Conservation (phyloP, 805 yeast genomes). For the Scheffersomyces lignosus region DNA sequence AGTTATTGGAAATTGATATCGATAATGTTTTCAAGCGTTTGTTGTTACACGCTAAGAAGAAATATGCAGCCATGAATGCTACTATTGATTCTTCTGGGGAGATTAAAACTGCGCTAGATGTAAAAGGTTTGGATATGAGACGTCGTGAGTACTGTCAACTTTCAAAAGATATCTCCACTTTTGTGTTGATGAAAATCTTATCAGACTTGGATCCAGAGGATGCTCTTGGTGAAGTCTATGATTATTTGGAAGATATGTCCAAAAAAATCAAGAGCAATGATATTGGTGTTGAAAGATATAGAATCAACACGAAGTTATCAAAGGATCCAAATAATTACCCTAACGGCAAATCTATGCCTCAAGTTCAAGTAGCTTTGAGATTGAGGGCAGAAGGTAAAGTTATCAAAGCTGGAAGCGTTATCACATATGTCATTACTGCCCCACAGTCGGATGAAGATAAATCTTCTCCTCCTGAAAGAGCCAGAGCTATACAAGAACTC, state of each 20-base stretch:
- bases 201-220: slow-evolving; percentile 75
- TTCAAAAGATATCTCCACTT: slow-evolving; percentile 83
- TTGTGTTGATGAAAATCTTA: slow-evolving; percentile 68
- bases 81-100: slow-evolving; percentile 55
- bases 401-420: slow-evolving; percentile 84
- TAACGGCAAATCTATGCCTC: slow-evolving; percentile 72
- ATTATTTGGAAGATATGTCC: slow-evolving; percentile 63
- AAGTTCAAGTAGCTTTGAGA: slow-evolving; percentile 85
- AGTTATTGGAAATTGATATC: slow-evolving; percentile 86
- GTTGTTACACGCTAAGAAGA: slow-evolving; percentile 90
- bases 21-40: slow-evolving; percentile 89
- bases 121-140: slow-evolving; percentile 94
- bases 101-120: slow-evolving; percentile 61
- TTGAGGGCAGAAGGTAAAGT: slow-evolving; percentile 81
- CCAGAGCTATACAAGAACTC: slow-evolving; percentile 78
- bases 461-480: slow-evolving; percentile 68
- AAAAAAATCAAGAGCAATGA: slow-evolving; percentile 58
- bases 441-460: slow-evolving; percentile 32
- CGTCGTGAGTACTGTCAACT: slow-evolving; percentile 95
- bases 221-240: slow-evolving; percentile 70
- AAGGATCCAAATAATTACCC: slow-evolving; percentile 88
- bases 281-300: slow-evolving; percentile 64
- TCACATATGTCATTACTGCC: slow-evolving; percentile 76
- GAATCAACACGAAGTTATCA: slow-evolving; percentile 83
- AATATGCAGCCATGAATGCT: slow-evolving; percentile 88